Percentiles rank a stretch among this genome's conserved stretches.
Evolutionary conservation across 1,139 yeast genomes (phyloP).

Genomic region (Candida neerlandica): DNA sequence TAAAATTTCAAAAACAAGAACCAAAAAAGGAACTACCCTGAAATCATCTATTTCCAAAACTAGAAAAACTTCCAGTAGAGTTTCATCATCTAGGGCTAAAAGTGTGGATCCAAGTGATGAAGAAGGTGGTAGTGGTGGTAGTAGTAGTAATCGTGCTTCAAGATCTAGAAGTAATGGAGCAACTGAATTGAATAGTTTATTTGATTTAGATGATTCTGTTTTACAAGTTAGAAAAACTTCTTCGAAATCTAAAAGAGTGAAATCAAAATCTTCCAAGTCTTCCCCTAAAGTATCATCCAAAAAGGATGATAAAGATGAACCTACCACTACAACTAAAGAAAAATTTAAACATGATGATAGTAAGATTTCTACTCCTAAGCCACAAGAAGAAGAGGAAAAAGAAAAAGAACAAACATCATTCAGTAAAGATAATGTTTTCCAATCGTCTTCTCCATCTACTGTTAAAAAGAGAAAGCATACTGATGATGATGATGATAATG

Average conservation of each 20-base stretch:
- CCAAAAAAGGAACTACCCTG: not conserved
- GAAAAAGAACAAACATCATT: constrained; percentile 24
- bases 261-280: not conserved
- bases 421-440: constrained; percentile 44
- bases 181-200: constrained; percentile 1
- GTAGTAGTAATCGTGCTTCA: not conserved
- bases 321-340: not conserved
- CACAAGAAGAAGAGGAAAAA: too few relatives aligned
- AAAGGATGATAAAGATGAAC: not conserved
- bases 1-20: not conserved
- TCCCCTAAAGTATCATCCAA: not conserved
- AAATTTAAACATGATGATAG: not conserved
- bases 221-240: constrained; percentile 1
- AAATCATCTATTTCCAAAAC: not conserved
- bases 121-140: not conserved
- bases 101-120: constrained; percentile 2
- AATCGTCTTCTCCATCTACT: constrained; percentile 31
- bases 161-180: not conserved
- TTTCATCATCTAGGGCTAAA: not conserved
- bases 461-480: constrained; percentile 31
- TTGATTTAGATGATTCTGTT: constrained; percentile 6
- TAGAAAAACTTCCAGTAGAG: not conserved
- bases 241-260: not conserved
- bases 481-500: constrained; percentile 26
- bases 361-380: not conserved